These are phyloP conservation scores for Crotalaria pallida DNA, from an alignment of 306 rosid genomes.

Conservation along the genomic window DNA sequence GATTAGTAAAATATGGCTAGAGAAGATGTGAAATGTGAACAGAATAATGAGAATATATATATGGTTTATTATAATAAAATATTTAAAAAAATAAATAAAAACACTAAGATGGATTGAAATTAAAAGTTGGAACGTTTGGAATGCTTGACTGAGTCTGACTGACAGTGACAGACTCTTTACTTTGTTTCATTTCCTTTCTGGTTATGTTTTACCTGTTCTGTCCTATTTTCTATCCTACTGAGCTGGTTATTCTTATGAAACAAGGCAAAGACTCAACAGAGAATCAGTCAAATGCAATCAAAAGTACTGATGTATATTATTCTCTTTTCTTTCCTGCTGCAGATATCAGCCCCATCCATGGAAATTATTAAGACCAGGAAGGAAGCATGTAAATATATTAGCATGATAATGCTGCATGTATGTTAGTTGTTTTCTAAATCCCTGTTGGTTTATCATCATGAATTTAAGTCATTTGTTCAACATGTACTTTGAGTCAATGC, in stretches of 20 bases:
- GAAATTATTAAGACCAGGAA: neutral
- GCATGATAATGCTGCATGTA: neutral
- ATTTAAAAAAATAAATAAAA: neutral
- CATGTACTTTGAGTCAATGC: no score
- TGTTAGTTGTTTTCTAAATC: neutral
- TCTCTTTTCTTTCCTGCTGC: neutral
- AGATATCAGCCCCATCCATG: neutral
- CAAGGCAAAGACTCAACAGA: conserved; percentile 1
- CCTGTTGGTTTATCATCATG: neutral
- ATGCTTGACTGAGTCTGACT: conserved; percentile 36
- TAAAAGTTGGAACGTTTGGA: neutral
- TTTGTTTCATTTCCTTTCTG: neutral
- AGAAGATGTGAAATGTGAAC: neutral
- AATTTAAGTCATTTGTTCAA: no score
- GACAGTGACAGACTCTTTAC: neutral
- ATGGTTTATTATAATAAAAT: no score
- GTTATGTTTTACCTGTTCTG: neutral
- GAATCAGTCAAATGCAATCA: neutral
- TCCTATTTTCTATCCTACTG: conserved; percentile 1
- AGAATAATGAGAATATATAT: neutral
- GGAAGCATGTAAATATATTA: no score
- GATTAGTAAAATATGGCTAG: neutral
- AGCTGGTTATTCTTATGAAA: conserved; percentile 8
- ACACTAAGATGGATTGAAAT: neutral
- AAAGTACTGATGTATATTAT: neutral